Percentiles rank a stretch among this genome's conserved stretches.
phyloP scores from a whole-genome alignment of 495 filamentous ascomycete species.

The Xylaria nigripes region DNA sequence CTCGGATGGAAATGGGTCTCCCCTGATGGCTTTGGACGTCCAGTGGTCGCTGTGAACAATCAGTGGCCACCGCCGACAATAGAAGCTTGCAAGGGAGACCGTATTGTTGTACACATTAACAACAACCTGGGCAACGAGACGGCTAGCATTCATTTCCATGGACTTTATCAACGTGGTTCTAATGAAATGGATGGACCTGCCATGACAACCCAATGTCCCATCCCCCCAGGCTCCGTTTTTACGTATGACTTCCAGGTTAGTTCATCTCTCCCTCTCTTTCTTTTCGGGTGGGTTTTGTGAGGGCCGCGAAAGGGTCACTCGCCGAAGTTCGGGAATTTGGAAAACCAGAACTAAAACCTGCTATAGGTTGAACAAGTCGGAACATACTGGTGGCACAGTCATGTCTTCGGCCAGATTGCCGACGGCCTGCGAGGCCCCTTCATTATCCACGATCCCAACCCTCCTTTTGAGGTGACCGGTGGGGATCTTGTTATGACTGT shows the following conservation, averaged over 20 bases:
- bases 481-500: constrained; percentile 55
- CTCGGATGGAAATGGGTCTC: constrained; percentile 61
- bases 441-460: constrained; percentile 59
- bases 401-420: constrained; percentile 60
- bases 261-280: constrained; percentile 17
- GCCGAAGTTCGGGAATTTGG: background rate
- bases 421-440: constrained; percentile 68
- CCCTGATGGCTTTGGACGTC: constrained; percentile 57
- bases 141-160: constrained; percentile 72
- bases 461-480: constrained; percentile 54
- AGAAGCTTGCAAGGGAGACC: constrained; percentile 60
- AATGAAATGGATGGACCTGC: constrained; percentile 67
- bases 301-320: background rate
- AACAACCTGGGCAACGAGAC: constrained; percentile 65
- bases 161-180: constrained; percentile 61
- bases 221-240: constrained; percentile 54
- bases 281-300: background rate
- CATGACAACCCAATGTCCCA: constrained; percentile 60
- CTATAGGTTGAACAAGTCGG: constrained; percentile 52
- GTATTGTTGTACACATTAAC: constrained; percentile 58
- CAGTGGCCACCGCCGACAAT: constrained; percentile 65
- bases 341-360: constrained; percentile 3
- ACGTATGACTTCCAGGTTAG: constrained; percentile 62
- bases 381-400: constrained; percentile 80
- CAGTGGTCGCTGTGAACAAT: constrained; percentile 68